Evolutionary conservation across 1,284 basidiomycete genomes (phyloP).

Genomic region (Phellopilus nigrolimitatus): DNA sequence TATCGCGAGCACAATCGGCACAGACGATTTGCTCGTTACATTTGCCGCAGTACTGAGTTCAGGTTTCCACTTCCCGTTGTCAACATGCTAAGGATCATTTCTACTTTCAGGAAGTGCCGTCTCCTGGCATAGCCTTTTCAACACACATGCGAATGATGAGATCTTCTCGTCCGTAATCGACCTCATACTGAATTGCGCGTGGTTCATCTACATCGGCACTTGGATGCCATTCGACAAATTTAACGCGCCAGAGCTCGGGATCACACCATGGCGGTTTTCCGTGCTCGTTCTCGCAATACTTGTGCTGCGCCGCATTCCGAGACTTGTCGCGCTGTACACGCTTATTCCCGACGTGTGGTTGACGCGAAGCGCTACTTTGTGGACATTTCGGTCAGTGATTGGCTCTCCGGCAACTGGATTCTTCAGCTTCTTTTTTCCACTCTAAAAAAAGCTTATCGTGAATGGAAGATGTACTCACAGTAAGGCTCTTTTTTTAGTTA

Average conservation of each 20-base stretch:
- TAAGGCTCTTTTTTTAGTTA: no score
- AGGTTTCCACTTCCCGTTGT: neutral
- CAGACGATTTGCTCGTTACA: constrained; percentile 84
- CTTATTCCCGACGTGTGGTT: constrained; percentile 84
- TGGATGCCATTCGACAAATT: constrained; percentile 80
- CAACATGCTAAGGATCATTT: no score
- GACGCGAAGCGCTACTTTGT: constrained; percentile 76
- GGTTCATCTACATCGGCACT: constrained; percentile 89
- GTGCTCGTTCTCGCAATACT: constrained; percentile 66
- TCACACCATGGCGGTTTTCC: constrained; percentile 71
- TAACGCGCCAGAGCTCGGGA: no score
- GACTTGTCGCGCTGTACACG: constrained; percentile 67
- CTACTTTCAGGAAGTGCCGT: constrained; percentile 76
- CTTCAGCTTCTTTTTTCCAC: no score
- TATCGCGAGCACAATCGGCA: constrained; percentile 71
- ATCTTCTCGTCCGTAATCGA: constrained; percentile 90
- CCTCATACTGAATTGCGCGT: constrained; percentile 76
- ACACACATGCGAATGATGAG: constrained; percentile 77
- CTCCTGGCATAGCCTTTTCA: constrained; percentile 94
- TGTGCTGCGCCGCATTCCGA: constrained; percentile 71
- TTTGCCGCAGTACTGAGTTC: constrained; percentile 80
- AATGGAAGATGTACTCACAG: no score
- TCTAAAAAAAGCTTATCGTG: no score
- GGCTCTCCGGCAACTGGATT: no score
- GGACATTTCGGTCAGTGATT: constrained; percentile 84